phyloP scores from a whole-genome alignment of 371 early-diverging fungal genomes.

The Apophysomyces sp. region DNA sequence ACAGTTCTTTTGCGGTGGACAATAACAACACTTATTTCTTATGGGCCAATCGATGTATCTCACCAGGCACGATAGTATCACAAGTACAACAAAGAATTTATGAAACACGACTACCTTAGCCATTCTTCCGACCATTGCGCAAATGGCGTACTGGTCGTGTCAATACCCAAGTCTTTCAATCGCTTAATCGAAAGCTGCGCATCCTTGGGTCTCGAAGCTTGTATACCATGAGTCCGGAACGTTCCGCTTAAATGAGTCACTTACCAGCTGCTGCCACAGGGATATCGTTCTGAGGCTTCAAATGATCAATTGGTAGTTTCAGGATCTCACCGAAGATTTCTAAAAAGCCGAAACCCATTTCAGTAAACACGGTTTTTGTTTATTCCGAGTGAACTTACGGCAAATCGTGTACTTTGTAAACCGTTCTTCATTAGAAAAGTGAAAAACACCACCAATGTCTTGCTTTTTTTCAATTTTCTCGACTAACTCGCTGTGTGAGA shows the following conservation, averaged over 20 bases:
- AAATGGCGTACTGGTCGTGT: conserved; percentile 51
- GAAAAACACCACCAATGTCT: conserved; percentile 62
- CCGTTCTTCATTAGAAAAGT: conserved; percentile 64
- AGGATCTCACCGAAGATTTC: conserved; percentile 52
- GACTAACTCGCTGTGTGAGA: conserved; percentile 16
- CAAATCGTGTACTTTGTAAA: conserved; percentile 84
- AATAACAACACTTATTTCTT: too few species aligned
- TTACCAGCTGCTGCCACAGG: conserved; percentile 45
- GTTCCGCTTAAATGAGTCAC: not conserved
- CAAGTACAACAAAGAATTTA: too few species aligned
- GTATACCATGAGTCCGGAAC: not conserved
- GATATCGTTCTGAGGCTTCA: conserved; percentile 43
- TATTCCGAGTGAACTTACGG: conserved; percentile 35
- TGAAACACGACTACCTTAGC: conserved; percentile 14
- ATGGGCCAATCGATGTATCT: too few species aligned
- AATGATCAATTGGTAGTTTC: conserved; percentile 50
- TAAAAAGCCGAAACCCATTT: conserved; percentile 12
- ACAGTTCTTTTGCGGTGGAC: too few species aligned
- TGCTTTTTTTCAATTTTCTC: conserved; percentile 40
- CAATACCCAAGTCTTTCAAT: conserved; percentile 53
- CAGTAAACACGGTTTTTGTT: conserved; percentile 6
- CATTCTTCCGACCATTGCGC: conserved; percentile 57
- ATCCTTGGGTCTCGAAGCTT: conserved; percentile 63
- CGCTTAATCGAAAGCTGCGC: conserved; percentile 62
- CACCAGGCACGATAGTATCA: too few species aligned